Base-by-base conservation (phyloP, 257 asterid species). In the Dorcoceras hygrometricum region DNA sequence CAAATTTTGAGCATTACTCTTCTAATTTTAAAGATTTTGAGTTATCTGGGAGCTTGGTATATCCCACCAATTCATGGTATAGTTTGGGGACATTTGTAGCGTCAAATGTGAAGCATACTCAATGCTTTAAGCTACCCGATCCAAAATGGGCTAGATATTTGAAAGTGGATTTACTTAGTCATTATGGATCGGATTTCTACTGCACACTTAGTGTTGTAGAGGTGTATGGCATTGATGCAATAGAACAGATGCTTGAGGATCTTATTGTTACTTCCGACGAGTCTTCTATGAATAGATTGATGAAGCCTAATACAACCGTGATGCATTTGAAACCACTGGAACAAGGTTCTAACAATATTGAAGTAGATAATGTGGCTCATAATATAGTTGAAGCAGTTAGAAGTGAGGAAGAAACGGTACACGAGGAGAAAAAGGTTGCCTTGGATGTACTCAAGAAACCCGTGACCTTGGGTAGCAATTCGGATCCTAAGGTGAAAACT, bases 171-270 rank as follows among this genome's bases (percentile, higher is more conserved):
- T 79, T 90, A 43, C 83, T 80, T 28, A 84, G 91, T 24, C 99
- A 94, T 76, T 90, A 94, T 50, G 99, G 99, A 9, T 87, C 95
- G 0, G 99, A 94, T 27, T 94, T 94, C 76, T 94, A 94, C 81
- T 90, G 99, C 67, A 91, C 92, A 0, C 54, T 90, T 48, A 94
- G 97, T 73, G 85, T 81, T 23, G 83, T 94, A 57, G 99, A 94
- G 87, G 99, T 94, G 20, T 90, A 76, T 76, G 99, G 99, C 29
- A 90, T 94, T 69, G 99, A 94, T 81, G 99, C 95, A 20, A 76
- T 94, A 8, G 99, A 88, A 67, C 90, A 87, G 39, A 94, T 94
- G 99, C 99, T 94, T 9, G 97, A 88, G 80, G 99, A 90, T 84
- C 87, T 94, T 69, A 86, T 88, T 26, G 89, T 81, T 36, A 80